Evolutionary conservation across 2,329 filamentous ascomycete species (phyloP).

Genomic region (Sporothrix dimorphospora): DNA sequence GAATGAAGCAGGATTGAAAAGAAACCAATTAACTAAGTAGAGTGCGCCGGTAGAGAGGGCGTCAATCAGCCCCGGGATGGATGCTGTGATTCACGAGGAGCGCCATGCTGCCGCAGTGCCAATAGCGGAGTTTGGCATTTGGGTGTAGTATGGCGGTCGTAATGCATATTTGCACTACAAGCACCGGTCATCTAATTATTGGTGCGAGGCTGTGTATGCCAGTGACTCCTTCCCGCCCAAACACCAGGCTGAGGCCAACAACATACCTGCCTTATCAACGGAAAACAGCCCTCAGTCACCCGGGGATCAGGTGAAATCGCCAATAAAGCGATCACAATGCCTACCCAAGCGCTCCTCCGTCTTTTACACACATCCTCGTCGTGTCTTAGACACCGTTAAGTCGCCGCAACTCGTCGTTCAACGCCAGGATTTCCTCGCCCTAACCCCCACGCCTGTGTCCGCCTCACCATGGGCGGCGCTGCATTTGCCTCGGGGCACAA

Average conservation of each 20-base stretch:
- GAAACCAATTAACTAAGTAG: not conserved
- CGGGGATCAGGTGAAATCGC: not conserved
- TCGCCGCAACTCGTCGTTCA: not conserved
- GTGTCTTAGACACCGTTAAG: not conserved
- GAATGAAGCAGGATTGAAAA: not conserved
- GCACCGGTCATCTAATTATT: not conserved
- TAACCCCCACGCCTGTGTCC: not conserved
- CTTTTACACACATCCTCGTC: not conserved
- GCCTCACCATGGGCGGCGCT: constrained; percentile 65
- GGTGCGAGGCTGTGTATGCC: not conserved
- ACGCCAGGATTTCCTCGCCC: not conserved
- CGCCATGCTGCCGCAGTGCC: not conserved
- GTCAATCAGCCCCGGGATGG: not conserved
- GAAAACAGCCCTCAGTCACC: not conserved
- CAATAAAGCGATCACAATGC: not conserved
- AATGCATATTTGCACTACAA: not conserved
- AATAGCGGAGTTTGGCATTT: not conserved
- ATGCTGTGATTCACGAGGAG: not conserved
- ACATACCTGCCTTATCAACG: not conserved
- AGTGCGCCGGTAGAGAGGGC: not conserved
- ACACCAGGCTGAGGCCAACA: not conserved
- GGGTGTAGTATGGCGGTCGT: not conserved
- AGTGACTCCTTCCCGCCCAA: not conserved
- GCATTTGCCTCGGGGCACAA: constrained; percentile 55
- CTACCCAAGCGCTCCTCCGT: not conserved